Conservation (phyloP, 2,329 filamentous ascomycete species). For the Neoascochyta sp. region DNA sequence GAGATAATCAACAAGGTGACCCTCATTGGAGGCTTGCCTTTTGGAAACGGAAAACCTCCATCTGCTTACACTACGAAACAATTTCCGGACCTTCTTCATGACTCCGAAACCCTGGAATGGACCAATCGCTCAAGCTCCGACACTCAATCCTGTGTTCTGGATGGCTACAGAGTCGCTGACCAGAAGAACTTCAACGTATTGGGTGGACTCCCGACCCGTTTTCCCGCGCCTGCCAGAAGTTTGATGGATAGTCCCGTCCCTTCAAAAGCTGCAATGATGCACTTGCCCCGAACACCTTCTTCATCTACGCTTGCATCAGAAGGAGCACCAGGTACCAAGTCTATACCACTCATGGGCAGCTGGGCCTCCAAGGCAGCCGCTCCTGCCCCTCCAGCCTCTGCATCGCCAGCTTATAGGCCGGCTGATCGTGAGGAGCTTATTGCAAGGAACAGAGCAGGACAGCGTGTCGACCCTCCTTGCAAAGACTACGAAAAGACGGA, state of each 20-base stretch:
- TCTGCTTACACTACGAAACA: constrained; percentile 51
- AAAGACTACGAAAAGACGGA: constrained; percentile 53
- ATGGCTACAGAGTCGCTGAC: too few species aligned
- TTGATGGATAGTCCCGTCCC: constrained; percentile 20
- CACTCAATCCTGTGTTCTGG: too few species aligned
- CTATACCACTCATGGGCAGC: constrained; percentile 13
- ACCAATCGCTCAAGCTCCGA: constrained; percentile 1
- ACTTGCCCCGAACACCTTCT: constrained; percentile 26
- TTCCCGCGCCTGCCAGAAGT: constrained; percentile 15
- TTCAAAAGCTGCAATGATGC: constrained; percentile 3
- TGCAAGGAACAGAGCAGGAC: constrained; percentile 56
- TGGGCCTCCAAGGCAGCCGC: constrained; percentile 35
- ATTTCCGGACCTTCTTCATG: constrained; percentile 53
- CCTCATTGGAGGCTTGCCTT: constrained; percentile 55
- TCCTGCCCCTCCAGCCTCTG: constrained; percentile 31
- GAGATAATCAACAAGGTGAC: constrained; percentile 49
- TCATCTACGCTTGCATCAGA: constrained; percentile 29
- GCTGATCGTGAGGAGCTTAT: constrained; percentile 40
- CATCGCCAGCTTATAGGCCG: constrained; percentile 19
- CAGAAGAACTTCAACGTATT: constrained; percentile 18
- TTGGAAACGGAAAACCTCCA: constrained; percentile 51
- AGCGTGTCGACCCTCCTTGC: constrained; percentile 55
- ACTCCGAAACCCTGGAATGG: constrained; percentile 43
- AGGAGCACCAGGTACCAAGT: constrained; percentile 7
- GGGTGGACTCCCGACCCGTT: constrained; percentile 22